Conservation (phyloP, 2,329 filamentous ascomycete genomes). For the Sporothrix inflata region DNA sequence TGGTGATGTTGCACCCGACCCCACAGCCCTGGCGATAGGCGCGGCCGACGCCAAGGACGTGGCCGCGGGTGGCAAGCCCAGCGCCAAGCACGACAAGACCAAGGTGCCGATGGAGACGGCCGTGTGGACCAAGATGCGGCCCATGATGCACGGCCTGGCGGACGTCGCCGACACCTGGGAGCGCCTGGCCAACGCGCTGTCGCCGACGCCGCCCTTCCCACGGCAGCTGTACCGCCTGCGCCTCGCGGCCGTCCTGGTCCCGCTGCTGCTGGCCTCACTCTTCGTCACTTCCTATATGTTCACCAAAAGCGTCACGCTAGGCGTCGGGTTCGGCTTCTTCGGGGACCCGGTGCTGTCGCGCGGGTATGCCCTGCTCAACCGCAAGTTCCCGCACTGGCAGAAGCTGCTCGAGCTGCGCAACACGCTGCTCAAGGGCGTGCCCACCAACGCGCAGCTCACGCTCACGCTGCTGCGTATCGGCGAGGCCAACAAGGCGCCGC, state of each 20-base stretch:
- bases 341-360: conserved; percentile 1
- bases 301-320: neutral
- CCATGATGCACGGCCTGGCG: conserved; percentile 63
- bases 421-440: conserved; percentile 72
- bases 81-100: conserved; percentile 69
- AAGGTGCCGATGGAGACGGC: conserved; percentile 76
- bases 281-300: conserved; percentile 1
- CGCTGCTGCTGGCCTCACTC: neutral
- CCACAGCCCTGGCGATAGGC: neutral
- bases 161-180: conserved; percentile 57
- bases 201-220: conserved; percentile 66
- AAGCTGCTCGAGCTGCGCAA: conserved; percentile 74
- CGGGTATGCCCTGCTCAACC: conserved; percentile 58
- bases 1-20: neutral
- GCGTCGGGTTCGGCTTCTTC: neutral
- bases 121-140: conserved; percentile 76
- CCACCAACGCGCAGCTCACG: conserved; percentile 83
- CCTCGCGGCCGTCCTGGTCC: conserved; percentile 40
- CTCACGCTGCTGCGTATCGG: conserved; percentile 80
- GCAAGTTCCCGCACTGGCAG: conserved; percentile 69
- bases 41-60: conserved; percentile 45
- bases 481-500: conserved; percentile 68
- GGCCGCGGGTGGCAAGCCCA: conserved; percentile 52
- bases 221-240: conserved; percentile 55
- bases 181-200: conserved; percentile 45